Evolutionary conservation across 169 alveolate species (phyloP).

Genomic region (Eimeria acervulina): DNA sequence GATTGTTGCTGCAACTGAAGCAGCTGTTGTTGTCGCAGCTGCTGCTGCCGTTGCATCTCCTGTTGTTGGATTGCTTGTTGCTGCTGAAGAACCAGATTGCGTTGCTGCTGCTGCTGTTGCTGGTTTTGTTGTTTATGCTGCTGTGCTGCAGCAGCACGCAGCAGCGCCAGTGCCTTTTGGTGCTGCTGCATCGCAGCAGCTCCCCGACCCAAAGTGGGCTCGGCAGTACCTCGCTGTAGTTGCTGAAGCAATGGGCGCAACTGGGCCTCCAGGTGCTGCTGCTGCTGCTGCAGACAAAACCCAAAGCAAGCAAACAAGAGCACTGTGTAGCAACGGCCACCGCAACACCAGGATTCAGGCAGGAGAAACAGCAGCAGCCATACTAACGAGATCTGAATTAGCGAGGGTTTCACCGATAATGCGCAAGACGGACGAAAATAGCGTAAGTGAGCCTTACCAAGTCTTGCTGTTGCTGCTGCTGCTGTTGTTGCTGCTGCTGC

Average conservation of each 20-base stretch:
- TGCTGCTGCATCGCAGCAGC: conserved; percentile 49
- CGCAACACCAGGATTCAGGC: neutral
- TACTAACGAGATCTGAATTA: neutral
- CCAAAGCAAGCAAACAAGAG: neutral
- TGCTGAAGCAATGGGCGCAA: conserved; percentile 73
- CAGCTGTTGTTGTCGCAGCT: conserved; percentile 75
- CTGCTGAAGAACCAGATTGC: conserved; percentile 52
- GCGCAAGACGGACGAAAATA: neutral
- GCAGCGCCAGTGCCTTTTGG: conserved; percentile 66
- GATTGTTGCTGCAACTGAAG: conserved; percentile 71
- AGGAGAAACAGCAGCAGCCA: neutral
- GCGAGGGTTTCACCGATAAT: neutral
- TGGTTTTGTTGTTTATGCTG: conserved; percentile 13
- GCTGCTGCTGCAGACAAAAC: conserved; percentile 61
- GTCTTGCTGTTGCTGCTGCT: conserved; percentile 58
- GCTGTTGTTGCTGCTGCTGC: conserved; percentile 50
- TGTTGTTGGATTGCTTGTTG: conserved; percentile 62
- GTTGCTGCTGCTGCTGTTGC: conserved; percentile 60
- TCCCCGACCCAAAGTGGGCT: conserved; percentile 25
- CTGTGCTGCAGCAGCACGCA: conserved; percentile 61
- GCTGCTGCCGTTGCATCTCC: conserved; percentile 70
- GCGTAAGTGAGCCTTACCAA: neutral
- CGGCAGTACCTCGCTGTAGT: conserved; percentile 53
- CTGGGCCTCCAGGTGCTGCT: conserved; percentile 69
- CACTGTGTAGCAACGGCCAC: neutral